Conservation (phyloP, 306 rosid genomes). For the Vigna radiata region DNA sequence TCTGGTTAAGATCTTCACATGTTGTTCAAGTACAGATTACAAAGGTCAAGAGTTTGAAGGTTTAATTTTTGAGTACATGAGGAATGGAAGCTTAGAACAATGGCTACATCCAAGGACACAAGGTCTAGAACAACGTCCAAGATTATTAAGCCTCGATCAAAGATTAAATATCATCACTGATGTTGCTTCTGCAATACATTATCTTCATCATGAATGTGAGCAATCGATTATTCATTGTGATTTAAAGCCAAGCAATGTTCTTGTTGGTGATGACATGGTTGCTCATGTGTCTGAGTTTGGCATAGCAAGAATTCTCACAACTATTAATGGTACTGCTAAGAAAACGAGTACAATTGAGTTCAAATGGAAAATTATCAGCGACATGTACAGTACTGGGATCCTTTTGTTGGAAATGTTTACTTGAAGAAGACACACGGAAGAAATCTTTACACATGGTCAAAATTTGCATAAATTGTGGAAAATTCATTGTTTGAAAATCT, state of each 20-base stretch:
- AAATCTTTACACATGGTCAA: too few relatives aligned
- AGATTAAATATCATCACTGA: background rate
- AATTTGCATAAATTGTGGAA: too few relatives aligned
- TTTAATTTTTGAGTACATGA: background rate
- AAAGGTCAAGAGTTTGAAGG: constrained; percentile 10
- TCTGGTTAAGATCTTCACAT: background rate
- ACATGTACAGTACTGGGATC: background rate
- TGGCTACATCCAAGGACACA: background rate
- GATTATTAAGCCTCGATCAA: background rate
- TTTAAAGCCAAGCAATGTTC: too few relatives aligned
- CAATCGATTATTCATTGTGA: background rate
- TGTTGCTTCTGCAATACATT: background rate
- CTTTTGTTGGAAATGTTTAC: background rate
- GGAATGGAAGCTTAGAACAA: too few relatives aligned
- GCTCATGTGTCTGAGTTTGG: too few relatives aligned
- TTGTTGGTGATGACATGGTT: too few relatives aligned
- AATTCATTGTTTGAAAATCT: too few relatives aligned
- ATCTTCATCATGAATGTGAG: constrained; percentile 10
- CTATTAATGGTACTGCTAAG: background rate
- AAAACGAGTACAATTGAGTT: background rate
- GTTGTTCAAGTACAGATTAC: constrained; percentile 9
- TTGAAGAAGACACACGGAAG: too few relatives aligned
- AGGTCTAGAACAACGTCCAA: background rate
- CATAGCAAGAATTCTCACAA: background rate
- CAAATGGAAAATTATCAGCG: background rate